A percentile compares a stretch with the other conserved stretches of the same genome.
These are phyloP conservation scores for Aphanoascus verrucosus DNA, from an alignment of 2,329 filamentous ascomycete species.

Conservation along the genomic window DNA sequence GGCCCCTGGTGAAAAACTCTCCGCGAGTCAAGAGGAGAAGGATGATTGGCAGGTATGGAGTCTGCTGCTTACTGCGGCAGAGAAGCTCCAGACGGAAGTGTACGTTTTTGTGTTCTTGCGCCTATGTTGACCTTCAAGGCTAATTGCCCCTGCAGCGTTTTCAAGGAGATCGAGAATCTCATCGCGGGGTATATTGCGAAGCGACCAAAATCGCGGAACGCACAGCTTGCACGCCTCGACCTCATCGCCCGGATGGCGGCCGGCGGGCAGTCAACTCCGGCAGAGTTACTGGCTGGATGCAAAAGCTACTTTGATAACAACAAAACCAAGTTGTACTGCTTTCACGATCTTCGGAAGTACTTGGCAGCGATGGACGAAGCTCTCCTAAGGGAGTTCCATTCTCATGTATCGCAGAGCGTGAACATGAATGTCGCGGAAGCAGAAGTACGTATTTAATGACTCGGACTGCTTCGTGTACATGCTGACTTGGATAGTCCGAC, in stretches of 20 bases:
- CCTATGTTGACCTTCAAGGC: neutral
- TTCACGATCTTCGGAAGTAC: constrained; percentile 34
- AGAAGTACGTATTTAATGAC: constrained; percentile 15
- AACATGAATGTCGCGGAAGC: constrained; percentile 6
- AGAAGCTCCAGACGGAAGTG: constrained; percentile 25
- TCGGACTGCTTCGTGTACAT: neutral
- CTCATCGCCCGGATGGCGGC: constrained; percentile 21
- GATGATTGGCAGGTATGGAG: constrained; percentile 40
- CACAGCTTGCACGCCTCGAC: constrained; percentile 30
- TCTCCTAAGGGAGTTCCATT: constrained; percentile 20
- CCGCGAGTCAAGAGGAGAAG: constrained; percentile 24
- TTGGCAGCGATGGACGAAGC: constrained; percentile 23
- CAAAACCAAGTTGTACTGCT: constrained; percentile 37
- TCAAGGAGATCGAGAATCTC: constrained; percentile 24
- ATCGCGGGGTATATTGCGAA: constrained; percentile 27
- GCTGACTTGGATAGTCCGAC: constrained; percentile 16
- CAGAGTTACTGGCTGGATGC: constrained; percentile 30
- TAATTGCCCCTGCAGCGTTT: constrained; percentile 22
- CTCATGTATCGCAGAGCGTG: constrained; percentile 18
- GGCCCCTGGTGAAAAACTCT: constrained; percentile 19
- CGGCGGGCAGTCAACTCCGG: constrained; percentile 19
- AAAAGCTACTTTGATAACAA: constrained; percentile 34
- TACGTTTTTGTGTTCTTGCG: constrained; percentile 20
- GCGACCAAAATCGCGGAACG: constrained; percentile 34
- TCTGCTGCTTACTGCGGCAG: constrained; percentile 29